Percentiles rank a stretch among this genome's conserved stretches.
Conservation (phyloP, 164 flowering plant species). For the Macadamia integrifolia region DNA sequence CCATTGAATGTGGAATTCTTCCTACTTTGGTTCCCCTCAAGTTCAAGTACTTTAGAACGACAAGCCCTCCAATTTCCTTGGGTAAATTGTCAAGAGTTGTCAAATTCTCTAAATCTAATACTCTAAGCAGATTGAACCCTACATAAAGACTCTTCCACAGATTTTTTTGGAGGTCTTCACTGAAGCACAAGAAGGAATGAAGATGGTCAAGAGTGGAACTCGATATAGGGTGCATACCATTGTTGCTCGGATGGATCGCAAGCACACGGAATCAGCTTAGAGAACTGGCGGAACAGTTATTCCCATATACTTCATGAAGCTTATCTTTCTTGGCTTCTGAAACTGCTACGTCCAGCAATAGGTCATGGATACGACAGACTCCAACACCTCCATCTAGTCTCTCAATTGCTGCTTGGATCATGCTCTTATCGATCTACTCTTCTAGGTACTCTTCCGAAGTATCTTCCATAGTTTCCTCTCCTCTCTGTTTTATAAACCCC, state of each 20-base stretch:
- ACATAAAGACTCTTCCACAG: too few relatives aligned
- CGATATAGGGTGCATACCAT: neutral
- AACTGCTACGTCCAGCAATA: neutral
- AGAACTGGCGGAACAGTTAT: neutral
- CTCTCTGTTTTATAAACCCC: neutral
- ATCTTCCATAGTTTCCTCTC: neutral
- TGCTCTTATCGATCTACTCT: neutral
- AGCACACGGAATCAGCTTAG: neutral
- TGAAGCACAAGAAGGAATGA: slow-evolving; percentile 1
- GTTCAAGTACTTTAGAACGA: slow-evolving; percentile 25
- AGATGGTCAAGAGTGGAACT: slow-evolving; percentile 1
- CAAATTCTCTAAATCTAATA: neutral
- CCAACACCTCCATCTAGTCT: neutral
- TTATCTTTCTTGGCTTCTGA: neutral
- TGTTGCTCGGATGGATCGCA: neutral
- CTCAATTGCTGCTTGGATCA: neutral
- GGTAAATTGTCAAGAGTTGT: neutral
- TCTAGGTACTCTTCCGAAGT: neutral
- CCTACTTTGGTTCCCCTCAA: neutral
- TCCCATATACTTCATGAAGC: neutral
- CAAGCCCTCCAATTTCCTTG: slow-evolving; percentile 10
- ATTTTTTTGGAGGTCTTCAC: neutral
- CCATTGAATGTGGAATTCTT: slow-evolving; percentile 16
- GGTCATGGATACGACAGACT: slow-evolving; percentile 9
- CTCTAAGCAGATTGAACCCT: slow-evolving; percentile 3